Base-by-base conservation (phyloP, 371 early-diverging fungal species). In the Modicella reniformis region DNA sequence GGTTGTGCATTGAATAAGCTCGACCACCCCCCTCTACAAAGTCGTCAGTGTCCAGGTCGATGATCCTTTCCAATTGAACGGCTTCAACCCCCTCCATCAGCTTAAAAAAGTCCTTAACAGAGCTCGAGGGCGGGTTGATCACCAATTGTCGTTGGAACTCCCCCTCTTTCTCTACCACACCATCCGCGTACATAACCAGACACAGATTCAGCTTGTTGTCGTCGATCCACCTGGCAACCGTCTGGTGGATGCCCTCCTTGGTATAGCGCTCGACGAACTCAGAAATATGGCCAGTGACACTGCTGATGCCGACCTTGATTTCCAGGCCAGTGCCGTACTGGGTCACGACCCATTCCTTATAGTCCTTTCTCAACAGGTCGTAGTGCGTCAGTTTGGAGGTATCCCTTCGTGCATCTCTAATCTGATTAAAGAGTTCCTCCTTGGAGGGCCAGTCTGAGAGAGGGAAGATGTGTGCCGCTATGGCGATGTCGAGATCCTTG, bases 311-410 rank as follows among this genome's bases (percentile, higher is more conserved):
- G 40, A 90, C 75, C 26, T 77, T 90, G 59, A 87, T 69, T 2
- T 69, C 81, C 66, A 75, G 75, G 3, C 80, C 77, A 29, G 80
- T 66, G 8, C 8, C 6, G n/a, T 57, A 7, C 23, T 65, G 47
- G 8, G 3, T 33, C 4, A 77, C 62, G 7, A 57, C 53, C 77
- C 84, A 91, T 67, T 92, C 89, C 75, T 94, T 94, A 81, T 92
- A 94, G 75, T 94, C 94, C 64, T 89, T 89, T n/a, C 90, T 80
- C 41, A 94, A 69, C 1, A 94, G 83, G 65, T 92, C 89, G 23
- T 72, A 69, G 21, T 64, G 80, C 3, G 85, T 68, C 33, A 92
- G 83, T 17, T 73, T 66, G 26, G 85, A 72, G 15, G 90, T 83
- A 57, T 85, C 82, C 12, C 74, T 76, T 52, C 90, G 90, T 19